Evolutionary conservation across 179 eudicot species (phyloP), one percentile per base, ranked within the genome.

Genomic region (Nepenthes alata): DNA sequence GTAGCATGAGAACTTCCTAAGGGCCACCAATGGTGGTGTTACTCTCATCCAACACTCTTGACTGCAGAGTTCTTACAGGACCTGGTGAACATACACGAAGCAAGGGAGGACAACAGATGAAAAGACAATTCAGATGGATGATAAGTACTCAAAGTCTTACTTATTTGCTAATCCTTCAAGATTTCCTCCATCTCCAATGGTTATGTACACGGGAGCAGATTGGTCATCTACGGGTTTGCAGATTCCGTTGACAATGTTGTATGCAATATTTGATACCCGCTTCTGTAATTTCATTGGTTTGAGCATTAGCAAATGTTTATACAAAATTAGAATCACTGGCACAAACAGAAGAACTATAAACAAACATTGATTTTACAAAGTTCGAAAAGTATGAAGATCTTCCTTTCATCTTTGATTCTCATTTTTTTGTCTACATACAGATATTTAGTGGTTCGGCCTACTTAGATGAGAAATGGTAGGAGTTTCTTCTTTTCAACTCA

Each of bases 111-210:
- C 15, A 8, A 50, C 53, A 50, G 15, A 50, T n/a, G 15, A n/a
- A 11, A 13, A 50, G 15, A n/a, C 53, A 41, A 41, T 25, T 41
- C 45, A 41, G 8, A 50, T 8, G 5, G 15, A 13, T n/a, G 15
- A 13, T 50, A 4, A 3, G 4, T 11, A 50, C 4, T 50, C n/a
- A 5, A 36, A 8, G 25, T 25, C 58, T 55, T 25, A 25, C 58
- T 55, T 55, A 4, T 8, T 55, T 11, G 58, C 37, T 34, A 55
- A 36, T 5, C 58, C 58, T 55, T 55, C 58, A 2, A 25, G 36
- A 14, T 55, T 55, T 34, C 58, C 58, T 55, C 58, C 58, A 55
- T 55, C 58, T 34, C 58, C 58, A 25, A 55, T 55, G 34, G 58
- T 55, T 25, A 55, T 55, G 12, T 55, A 55, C n/a, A 25, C 58